Percentiles rank a stretch among this genome's conserved stretches.
These are phyloP conservation scores for Talaromyces borbonicus DNA, from an alignment of 495 filamentous ascomycete species.

Conservation along the genomic window DNA sequence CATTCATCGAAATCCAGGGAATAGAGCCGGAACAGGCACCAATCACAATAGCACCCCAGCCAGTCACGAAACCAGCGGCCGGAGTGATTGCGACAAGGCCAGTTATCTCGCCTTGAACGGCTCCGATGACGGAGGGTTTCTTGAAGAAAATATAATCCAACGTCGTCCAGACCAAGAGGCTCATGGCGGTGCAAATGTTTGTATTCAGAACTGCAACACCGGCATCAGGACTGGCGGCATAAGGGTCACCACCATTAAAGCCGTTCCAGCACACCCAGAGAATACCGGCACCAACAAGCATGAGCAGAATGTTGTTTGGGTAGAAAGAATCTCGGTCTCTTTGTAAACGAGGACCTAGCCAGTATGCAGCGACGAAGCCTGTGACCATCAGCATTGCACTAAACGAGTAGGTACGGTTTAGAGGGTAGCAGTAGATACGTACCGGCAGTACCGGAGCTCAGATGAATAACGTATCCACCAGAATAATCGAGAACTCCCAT, in stretches of 20 bases:
- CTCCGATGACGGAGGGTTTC: constrained; percentile 43
- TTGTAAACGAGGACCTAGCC: constrained; percentile 42
- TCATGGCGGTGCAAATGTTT: constrained; percentile 44
- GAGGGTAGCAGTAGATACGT: neutral
- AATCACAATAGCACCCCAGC: constrained; percentile 45
- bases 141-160: constrained; percentile 38
- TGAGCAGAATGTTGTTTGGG: constrained; percentile 42
- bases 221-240: constrained; percentile 42
- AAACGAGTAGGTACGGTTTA: no score
- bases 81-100: constrained; percentile 48
- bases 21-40: constrained; percentile 39
- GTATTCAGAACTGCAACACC: constrained; percentile 50
- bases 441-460: constrained; percentile 44
- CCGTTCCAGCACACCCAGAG: constrained; percentile 53
- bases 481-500: constrained; percentile 48
- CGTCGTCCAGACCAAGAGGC: constrained; percentile 38
- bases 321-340: constrained; percentile 39
- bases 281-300: constrained; percentile 43
- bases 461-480: constrained; percentile 49
- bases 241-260: constrained; percentile 50
- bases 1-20: constrained; percentile 46
- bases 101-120: constrained; percentile 45
- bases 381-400: no score
- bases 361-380: constrained; percentile 44
- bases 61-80: constrained; percentile 44